Percentiles rank a stretch among this genome's conserved stretches.
Conservation (phyloP, 805 yeast genomes). For the Kodamaea laetipori region DNA sequence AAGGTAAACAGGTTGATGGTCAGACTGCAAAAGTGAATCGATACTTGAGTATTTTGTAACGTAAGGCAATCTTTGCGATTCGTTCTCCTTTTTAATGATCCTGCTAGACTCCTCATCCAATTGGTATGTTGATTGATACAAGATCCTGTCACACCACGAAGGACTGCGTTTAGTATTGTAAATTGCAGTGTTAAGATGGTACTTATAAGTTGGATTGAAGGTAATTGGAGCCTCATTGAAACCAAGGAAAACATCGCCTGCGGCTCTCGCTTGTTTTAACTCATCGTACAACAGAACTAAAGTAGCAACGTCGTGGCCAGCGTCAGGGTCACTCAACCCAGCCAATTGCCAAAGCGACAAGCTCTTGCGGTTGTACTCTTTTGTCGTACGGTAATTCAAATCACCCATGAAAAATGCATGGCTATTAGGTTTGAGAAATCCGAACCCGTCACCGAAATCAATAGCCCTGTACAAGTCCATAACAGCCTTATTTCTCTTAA, state of each 20-base stretch:
- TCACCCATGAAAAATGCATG: constrained; percentile 84
- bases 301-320: constrained; percentile 16
- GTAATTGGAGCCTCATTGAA: constrained; percentile 64
- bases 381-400: constrained; percentile 69
- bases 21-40: constrained; percentile 55
- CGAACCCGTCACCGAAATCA: constrained; percentile 59
- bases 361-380: constrained; percentile 18
- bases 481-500: constrained; percentile 52
- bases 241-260: constrained; percentile 55
- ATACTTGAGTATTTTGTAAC: constrained; percentile 53
- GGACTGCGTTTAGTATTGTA: constrained; percentile 67
- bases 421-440: constrained; percentile 50
- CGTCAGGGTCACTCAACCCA: constrained; percentile 14
- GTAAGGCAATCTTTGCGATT: constrained; percentile 18
- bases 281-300: constrained; percentile 50
- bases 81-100: background rate
- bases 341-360: constrained; percentile 25
- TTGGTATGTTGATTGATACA: constrained; percentile 52
- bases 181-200: constrained; percentile 47
- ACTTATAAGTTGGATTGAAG: constrained; percentile 85
- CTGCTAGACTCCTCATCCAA: constrained; percentile 7
- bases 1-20: constrained; percentile 78
- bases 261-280: constrained; percentile 41
- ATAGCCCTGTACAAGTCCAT: constrained; percentile 44
- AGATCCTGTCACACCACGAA: constrained; percentile 88